A percentile compares a stretch with the other conserved stretches of the same genome.
phyloP scores from a whole-genome alignment of 1,284 basidiomycete species.

The Rhodotorula sp. region DNA sequence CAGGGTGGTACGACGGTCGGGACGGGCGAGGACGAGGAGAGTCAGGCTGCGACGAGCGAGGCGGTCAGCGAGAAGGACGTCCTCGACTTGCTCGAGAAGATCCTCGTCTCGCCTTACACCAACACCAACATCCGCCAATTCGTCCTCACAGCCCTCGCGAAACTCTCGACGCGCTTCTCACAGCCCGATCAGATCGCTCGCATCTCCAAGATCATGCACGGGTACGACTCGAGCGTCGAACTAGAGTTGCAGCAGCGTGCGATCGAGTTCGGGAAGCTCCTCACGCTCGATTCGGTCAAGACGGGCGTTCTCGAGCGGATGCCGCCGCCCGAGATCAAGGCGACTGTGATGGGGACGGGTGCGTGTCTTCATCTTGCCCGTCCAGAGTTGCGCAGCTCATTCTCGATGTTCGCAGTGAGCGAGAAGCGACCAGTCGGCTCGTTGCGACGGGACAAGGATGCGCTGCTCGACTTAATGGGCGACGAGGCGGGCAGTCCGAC shows the following conservation, averaged over 20 bases:
- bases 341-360: conserved; percentile 82
- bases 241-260: conserved; percentile 94
- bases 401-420: conserved; percentile 60
- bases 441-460: conserved; percentile 72
- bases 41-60: conserved; percentile 46
- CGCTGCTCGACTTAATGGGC: conserved; percentile 64
- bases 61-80: conserved; percentile 78
- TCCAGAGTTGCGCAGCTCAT: conserved; percentile 39
- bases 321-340: conserved; percentile 95
- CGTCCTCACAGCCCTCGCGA: conserved; percentile 83
- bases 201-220: conserved; percentile 69
- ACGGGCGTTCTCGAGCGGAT: conserved; percentile 95
- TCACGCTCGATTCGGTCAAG: conserved; percentile 65
- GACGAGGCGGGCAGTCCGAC: conserved; percentile 61
- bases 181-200: conserved; percentile 61
- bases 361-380: conserved; percentile 52
- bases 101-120: conserved; percentile 90
- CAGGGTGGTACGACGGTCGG: conserved; percentile 67
- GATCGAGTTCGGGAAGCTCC: conserved; percentile 87
- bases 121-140: conserved; percentile 91
- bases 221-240: conserved; percentile 80
- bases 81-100: conserved; percentile 80
- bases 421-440: conserved; percentile 92
- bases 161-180: conserved; percentile 76
- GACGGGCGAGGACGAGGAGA: conserved; percentile 80